phyloP scores from a whole-genome alignment of 768 basidiomycete genomes.

The Termitomyces heimii region DNA sequence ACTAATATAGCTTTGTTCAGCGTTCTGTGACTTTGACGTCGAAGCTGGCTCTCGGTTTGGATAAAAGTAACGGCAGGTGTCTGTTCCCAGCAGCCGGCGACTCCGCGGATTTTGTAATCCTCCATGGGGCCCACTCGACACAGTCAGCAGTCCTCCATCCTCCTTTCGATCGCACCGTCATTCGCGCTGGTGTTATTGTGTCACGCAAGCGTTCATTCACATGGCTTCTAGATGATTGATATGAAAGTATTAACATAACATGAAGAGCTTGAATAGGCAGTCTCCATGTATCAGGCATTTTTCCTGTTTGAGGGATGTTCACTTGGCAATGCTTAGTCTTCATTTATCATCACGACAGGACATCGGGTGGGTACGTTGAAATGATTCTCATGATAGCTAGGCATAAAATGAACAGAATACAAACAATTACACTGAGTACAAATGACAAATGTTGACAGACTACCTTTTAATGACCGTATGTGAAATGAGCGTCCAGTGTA shows the following conservation, averaged over 20 bases:
- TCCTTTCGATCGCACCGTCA: conserved; percentile 42
- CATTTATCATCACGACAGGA: too few relatives aligned
- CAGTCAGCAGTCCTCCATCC: conserved; percentile 47
- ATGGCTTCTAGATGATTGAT: conserved; percentile 26
- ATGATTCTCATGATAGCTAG: not conserved
- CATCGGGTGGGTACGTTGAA: not conserved
- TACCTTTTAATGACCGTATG: conserved; percentile 3
- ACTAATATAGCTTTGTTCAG: conserved; percentile 24
- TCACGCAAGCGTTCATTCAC: conserved; percentile 27
- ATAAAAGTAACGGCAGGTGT: conserved; percentile 15
- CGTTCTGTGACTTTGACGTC: conserved; percentile 45
- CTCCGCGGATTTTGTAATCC: conserved; percentile 52
- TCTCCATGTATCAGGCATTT: not conserved
- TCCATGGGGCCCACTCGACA: conserved; percentile 40
- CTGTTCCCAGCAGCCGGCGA: conserved; percentile 35
- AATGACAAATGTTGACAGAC: not conserved
- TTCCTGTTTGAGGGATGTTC: not conserved
- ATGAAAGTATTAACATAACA: not conserved
- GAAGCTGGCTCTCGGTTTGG: conserved; percentile 41
- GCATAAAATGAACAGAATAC: not conserved
- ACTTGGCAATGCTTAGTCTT: not conserved
- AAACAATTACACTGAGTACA: not conserved
- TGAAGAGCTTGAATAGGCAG: not conserved
- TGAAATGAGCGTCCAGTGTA: conserved; percentile 3
- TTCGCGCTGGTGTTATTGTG: conserved; percentile 39